phyloP scores from a whole-genome alignment of 495 filamentous ascomycete species.

The Chlorociboria aeruginascens region DNA sequence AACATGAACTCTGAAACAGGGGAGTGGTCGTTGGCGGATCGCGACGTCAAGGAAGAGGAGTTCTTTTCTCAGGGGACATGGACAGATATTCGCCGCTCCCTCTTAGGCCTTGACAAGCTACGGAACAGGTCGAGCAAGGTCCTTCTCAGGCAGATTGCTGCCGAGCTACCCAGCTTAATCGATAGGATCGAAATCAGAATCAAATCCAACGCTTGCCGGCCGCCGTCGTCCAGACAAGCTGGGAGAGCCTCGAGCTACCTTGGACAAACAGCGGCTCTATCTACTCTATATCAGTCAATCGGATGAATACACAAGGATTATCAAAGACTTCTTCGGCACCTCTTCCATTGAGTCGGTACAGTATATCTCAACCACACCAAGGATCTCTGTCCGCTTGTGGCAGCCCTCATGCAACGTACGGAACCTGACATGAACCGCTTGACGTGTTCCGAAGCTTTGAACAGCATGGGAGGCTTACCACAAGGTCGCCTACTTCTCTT shows the following conservation, averaged over 20 bases:
- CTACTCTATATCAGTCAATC: slow-evolving; percentile 38
- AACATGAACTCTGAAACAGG: slow-evolving; percentile 35
- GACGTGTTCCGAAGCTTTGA: slow-evolving; percentile 33
- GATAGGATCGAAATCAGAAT: slow-evolving; percentile 36
- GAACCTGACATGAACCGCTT: slow-evolving; percentile 29
- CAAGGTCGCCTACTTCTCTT: slow-evolving; percentile 22
- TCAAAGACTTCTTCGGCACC: slow-evolving; percentile 5
- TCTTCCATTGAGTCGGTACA: not conserved
- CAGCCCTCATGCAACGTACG: slow-evolving; percentile 12
- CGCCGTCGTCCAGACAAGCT: slow-evolving; percentile 28
- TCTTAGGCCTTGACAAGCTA: slow-evolving; percentile 36
- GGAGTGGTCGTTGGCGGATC: slow-evolving; percentile 22
- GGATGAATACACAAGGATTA: slow-evolving; percentile 13
- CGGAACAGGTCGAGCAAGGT: slow-evolving; percentile 41
- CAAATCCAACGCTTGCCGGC: slow-evolving; percentile 19
- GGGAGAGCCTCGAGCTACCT: slow-evolving; percentile 34
- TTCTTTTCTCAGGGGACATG: slow-evolving; percentile 32
- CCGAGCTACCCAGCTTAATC: slow-evolving; percentile 47
- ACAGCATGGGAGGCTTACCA: slow-evolving; percentile 41
- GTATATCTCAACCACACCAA: slow-evolving; percentile 1
- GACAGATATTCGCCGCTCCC: slow-evolving; percentile 8
- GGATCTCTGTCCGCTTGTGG: slow-evolving; percentile 20
- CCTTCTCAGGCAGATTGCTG: slow-evolving; percentile 41
- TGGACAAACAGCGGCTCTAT: slow-evolving; percentile 38
- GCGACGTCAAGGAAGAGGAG: slow-evolving; percentile 23